Evolutionary conservation across 306 rosid genomes (phyloP).

Genomic region (Canavalia ensiformis): DNA sequence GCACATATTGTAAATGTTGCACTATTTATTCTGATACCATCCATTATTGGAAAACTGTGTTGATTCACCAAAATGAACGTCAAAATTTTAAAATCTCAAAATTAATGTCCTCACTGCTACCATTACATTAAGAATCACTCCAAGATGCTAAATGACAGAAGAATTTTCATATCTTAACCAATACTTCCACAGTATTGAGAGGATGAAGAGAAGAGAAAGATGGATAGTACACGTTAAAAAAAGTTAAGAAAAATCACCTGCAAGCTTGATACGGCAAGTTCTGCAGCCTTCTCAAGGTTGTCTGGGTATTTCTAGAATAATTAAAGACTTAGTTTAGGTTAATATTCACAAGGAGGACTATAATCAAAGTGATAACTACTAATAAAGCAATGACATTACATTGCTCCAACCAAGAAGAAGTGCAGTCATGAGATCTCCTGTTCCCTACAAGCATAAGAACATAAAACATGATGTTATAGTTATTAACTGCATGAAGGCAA

Average conservation of each 20-base stretch:
- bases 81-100: too few relatives aligned
- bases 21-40: background rate
- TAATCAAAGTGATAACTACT: background rate
- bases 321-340: background rate
- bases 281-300: background rate
- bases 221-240: background rate
- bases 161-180: background rate
- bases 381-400: slow-evolving; percentile 32
- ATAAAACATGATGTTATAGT: background rate
- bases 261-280: slow-evolving; percentile 39
- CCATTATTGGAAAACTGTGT: background rate
- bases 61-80: background rate
- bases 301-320: background rate
- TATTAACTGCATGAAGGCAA: background rate
- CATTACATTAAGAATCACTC: background rate
- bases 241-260: background rate
- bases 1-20: slow-evolving; percentile 35
- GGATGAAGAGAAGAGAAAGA: background rate
- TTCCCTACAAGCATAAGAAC: slow-evolving; percentile 41
- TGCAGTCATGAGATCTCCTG: slow-evolving; percentile 41
- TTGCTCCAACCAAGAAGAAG: slow-evolving; percentile 50
- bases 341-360: background rate
- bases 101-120: too few relatives aligned
- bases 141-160: background rate
- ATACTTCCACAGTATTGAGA: slow-evolving; percentile 10